phyloP scores from a whole-genome alignment of 2,329 filamentous ascomycete genomes.

The Sporothrix inflata region DNA sequence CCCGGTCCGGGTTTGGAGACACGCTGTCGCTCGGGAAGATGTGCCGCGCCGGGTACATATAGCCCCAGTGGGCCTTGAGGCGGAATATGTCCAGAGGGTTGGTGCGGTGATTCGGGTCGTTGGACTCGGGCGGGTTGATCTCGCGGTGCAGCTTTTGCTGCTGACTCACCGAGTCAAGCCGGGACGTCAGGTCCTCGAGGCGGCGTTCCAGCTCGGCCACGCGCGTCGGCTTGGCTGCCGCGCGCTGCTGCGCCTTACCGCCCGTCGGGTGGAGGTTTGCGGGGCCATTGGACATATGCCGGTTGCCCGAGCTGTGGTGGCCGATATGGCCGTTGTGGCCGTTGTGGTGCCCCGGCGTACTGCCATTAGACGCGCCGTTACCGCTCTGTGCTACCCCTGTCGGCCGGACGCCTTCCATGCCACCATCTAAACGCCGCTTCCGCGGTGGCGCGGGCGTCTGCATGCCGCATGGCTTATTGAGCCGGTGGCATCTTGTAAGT shows the following conservation, averaged over 20 bases:
- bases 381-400: not conserved
- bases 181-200: conserved; percentile 53
- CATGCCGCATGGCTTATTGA: conserved; percentile 52
- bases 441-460: conserved; percentile 54
- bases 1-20: not conserved
- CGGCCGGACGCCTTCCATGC: not conserved
- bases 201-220: conserved; percentile 56
- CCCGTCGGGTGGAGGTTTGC: not conserved
- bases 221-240: conserved; percentile 47
- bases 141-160: conserved; percentile 15
- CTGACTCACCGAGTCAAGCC: conserved; percentile 43
- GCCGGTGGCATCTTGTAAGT: conserved; percentile 49
- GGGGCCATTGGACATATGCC: not conserved
- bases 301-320: not conserved
- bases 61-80: conserved; percentile 17
- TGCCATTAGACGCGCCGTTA: not conserved
- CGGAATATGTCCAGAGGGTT: conserved; percentile 22
- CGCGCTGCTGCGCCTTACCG: conserved; percentile 9
- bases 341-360: not conserved
- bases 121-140: conserved; percentile 19
- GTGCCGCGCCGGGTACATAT: conserved; percentile 40
- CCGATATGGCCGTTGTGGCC: not conserved
- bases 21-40: conserved; percentile 40
- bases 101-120: conserved; percentile 6
- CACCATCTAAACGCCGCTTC: conserved; percentile 44